Conservation (phyloP, 208 protist species). For the Endotrypanum monterogeii region DNA sequence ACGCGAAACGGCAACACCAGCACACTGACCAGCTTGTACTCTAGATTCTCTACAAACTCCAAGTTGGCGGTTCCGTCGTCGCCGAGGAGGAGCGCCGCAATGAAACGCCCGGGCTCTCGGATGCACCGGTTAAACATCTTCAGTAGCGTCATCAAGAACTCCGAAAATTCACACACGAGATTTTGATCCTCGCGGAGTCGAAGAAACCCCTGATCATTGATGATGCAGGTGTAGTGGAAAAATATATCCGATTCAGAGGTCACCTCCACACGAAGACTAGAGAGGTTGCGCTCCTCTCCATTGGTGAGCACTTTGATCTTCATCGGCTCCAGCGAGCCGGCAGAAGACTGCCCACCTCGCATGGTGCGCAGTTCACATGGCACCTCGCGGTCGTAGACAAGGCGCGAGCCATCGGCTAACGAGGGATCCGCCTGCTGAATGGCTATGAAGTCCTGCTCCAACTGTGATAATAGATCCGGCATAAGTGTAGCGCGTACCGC, state of each 20-base stretch:
- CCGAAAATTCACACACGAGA: slow-evolving; percentile 92
- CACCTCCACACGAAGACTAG: slow-evolving; percentile 84
- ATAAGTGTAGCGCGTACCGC: slow-evolving; percentile 25
- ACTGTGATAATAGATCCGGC: slow-evolving; percentile 77
- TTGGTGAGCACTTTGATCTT: slow-evolving; percentile 90
- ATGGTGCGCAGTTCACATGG: slow-evolving; percentile 89
- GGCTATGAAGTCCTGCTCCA: slow-evolving; percentile 91
- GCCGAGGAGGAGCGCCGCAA: slow-evolving; percentile 85
- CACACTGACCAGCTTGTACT: slow-evolving; percentile 96
- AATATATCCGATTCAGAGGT: slow-evolving; percentile 93
- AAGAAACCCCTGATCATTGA: slow-evolving; percentile 87
- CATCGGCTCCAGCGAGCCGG: slow-evolving; percentile 90
- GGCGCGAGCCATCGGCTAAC: slow-evolving; percentile 81
- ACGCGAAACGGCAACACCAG: slow-evolving; percentile 88
- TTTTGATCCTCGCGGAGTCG: slow-evolving; percentile 90
- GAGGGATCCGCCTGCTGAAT: slow-evolving; percentile 93
- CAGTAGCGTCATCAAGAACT: slow-evolving; percentile 92
- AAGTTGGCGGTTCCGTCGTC: slow-evolving; percentile 86
- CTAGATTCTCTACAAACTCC: slow-evolving; percentile 95
- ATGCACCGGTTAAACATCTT: slow-evolving; percentile 95
- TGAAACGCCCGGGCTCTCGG: slow-evolving; percentile 84
- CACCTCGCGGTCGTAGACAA: slow-evolving; percentile 93
- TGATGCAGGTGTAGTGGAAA: slow-evolving; percentile 92
- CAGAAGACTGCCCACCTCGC: slow-evolving; percentile 59
- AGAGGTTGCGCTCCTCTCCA: slow-evolving; percentile 80